Evolutionary conservation across 2,329 filamentous ascomycete species (phyloP), one percentile per base, ranked within the genome.

Genomic region (Colletotrichum sojae): DNA sequence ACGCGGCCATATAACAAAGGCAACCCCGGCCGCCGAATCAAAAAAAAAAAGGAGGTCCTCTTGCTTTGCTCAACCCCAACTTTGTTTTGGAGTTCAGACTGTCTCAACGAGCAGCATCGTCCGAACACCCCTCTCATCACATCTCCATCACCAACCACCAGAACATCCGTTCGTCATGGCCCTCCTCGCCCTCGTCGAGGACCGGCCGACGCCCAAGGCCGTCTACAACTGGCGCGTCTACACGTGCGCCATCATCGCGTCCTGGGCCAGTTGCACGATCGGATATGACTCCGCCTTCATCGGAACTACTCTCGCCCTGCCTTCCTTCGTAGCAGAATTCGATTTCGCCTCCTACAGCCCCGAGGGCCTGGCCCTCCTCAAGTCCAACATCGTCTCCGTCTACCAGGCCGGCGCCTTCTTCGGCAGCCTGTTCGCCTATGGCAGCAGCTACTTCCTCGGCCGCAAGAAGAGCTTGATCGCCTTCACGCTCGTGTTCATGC

Each of bases 341-440:
- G 74, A 83, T 15, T 91, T 94, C 73, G 81, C 78, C 2, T 75
- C 79, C 2, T 87, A 90, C 80, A 79, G 76, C 5, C 62, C 77
- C 0, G 63, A 74, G 3, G 76, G 87, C n/a, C 81, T 90, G 27
- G 86, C 89, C 36, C 79, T 92, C 4, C 82, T 92, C 55, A 90
- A 89, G 75, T 84, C 90, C 74, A 95, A 95, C 78, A 94, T 95
- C 70, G 92, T 94, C 59, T 94, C 91, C 27, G 88, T 92, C 62
- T 95, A 94, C 81, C 93, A 95, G 79, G 93, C 93, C 10, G 93
- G 93, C 68, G 92, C 92, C 69, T 95, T 96, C 82, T 95, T 95
- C 73, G 93, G 93, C 58, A 89, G 90, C n/a, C 81, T 94, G 48
- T 86, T 88, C 69, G 91, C 90, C 65, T 94, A 92, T 73, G 85